These are phyloP conservation scores for Fusarium globosum DNA, from an alignment of 2,329 filamentous ascomycete genomes.

Conservation along the genomic window DNA sequence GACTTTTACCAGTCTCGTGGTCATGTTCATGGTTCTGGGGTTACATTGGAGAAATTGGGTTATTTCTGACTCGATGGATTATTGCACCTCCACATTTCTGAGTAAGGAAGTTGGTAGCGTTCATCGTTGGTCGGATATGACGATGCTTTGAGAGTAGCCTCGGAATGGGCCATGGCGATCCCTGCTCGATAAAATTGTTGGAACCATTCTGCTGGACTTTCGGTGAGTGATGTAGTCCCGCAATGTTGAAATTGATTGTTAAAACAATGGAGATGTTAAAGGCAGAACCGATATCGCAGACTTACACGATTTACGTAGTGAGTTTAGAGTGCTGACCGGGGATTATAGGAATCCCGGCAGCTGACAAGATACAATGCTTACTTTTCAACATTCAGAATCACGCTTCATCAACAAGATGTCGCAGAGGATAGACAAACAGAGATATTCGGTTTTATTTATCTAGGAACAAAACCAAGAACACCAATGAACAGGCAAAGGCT, in stretches of 20 bases:
- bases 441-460: neutral
- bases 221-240: neutral
- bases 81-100: constrained; percentile 13
- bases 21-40: neutral
- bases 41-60: constrained; percentile 6
- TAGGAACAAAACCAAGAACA: no score
- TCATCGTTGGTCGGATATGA: neutral
- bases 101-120: constrained; percentile 2
- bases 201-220: neutral
- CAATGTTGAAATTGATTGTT: neutral
- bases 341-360: neutral
- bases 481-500: accelerated
- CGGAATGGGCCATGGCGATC: neutral
- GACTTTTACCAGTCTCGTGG: constrained; percentile 5
- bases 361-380: accelerated
- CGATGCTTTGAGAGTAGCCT: neutral
- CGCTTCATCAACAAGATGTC: accelerated
- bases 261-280: accelerated
- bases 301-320: neutral
- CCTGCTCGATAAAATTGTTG: neutral
- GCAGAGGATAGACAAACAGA: no score
- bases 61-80: neutral
- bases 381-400: neutral
- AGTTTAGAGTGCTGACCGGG: neutral
- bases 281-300: neutral